A percentile compares a stretch with the other conserved stretches of the same genome.
These are phyloP conservation scores for Emmonsia crescens DNA, from an alignment of 2,329 filamentous ascomycete genomes.

Conservation along the genomic window DNA sequence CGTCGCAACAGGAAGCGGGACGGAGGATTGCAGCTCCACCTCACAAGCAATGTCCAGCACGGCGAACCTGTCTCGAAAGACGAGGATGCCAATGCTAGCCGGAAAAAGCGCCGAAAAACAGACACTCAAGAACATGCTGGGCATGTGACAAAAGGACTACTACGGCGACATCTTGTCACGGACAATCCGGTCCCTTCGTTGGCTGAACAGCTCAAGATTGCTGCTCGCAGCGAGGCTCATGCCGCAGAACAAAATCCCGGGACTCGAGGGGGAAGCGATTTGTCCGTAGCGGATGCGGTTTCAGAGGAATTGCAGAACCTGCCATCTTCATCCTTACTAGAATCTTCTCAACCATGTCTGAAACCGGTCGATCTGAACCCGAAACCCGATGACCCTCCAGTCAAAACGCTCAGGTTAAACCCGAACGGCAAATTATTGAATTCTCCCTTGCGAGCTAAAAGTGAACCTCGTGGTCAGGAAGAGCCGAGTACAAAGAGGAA, in stretches of 20 bases:
- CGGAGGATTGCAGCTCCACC: background rate
- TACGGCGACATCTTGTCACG: constrained; percentile 4
- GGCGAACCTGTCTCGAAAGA: constrained; percentile 7
- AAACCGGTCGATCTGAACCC: background rate
- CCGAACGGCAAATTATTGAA: constrained; percentile 35
- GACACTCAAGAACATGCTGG: background rate
- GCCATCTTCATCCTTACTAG: background rate
- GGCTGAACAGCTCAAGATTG: background rate
- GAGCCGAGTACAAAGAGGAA: constrained; percentile 4
- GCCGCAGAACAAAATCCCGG: background rate
- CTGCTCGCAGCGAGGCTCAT: background rate
- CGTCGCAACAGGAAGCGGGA: background rate
- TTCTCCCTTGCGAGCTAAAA: constrained; percentile 21
- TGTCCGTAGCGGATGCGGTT: background rate
- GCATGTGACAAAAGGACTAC: constrained; percentile 14
- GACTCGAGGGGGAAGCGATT: too few relatives aligned
- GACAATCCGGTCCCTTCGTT: background rate
- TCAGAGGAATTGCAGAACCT: background rate
- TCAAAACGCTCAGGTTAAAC: constrained; percentile 37
- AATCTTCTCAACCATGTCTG: background rate
- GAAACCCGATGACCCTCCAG: background rate
- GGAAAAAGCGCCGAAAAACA: constrained; percentile 28
- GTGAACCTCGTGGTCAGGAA: constrained; percentile 13
- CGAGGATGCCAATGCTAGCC: constrained; percentile 23
- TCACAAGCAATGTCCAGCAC: background rate